These are phyloP conservation scores for Candida sakaeoensis DNA, from an alignment of 805 yeast species.

Conservation along the genomic window DNA sequence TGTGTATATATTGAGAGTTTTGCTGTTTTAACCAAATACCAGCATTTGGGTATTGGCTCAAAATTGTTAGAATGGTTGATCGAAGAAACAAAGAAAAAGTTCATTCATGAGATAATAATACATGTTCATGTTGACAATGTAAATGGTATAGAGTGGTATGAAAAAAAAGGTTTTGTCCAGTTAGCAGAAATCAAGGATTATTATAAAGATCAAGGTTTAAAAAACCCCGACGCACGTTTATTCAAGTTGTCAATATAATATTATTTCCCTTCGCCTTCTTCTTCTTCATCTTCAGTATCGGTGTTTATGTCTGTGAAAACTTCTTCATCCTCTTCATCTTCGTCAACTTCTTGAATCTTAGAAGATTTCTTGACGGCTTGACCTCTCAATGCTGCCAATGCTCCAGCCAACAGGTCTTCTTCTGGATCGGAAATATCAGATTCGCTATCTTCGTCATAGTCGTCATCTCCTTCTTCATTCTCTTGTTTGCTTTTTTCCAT, in stretches of 20 bases:
- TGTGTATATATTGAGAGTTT: conserved; percentile 62
- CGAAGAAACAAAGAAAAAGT: conserved; percentile 51
- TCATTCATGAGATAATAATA: conserved; percentile 48
- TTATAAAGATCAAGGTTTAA: conserved; percentile 44
- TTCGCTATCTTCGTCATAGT: conserved; percentile 44
- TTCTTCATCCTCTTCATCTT: conserved; percentile 36
- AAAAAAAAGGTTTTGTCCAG: conserved; percentile 43
- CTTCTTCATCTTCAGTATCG: conserved; percentile 42
- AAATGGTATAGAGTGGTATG: conserved; percentile 49
- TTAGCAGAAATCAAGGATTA: conserved; percentile 40
- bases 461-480: conserved; percentile 31
- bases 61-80: conserved; percentile 55
- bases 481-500: conserved; percentile 20
- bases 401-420: conserved; percentile 74
- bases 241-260: conserved; percentile 26
- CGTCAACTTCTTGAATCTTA: conserved; percentile 26
- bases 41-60: conserved; percentile 58
- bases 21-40: conserved; percentile 65
- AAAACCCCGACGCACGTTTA: conserved; percentile 46
- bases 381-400: conserved; percentile 67
- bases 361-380: conserved; percentile 38
- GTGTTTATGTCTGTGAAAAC: conserved; percentile 44
- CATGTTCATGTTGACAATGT: conserved; percentile 50
- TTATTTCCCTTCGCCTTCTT: conserved; percentile 7
- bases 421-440: conserved; percentile 63